A percentile compares a stretch with the other conserved stretches of the same genome.
Conservation (phyloP, 306 rosid species). For the Inga laurina region DNA sequence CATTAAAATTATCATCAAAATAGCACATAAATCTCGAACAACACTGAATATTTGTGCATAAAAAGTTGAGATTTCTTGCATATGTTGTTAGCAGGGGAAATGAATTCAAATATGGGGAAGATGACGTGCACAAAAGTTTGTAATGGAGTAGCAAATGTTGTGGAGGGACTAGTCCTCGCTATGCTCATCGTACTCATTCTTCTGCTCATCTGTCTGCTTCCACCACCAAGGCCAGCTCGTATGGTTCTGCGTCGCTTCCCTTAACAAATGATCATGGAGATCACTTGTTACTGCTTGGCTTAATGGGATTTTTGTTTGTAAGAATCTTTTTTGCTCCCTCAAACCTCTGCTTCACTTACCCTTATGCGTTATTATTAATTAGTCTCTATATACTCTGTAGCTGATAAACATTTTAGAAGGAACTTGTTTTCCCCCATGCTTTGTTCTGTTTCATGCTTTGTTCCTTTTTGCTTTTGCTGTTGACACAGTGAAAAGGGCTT, state of each 20-base stretch:
- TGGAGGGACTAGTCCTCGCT: not conserved
- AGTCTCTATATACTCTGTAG: not conserved
- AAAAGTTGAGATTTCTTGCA: not conserved
- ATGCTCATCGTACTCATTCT: not conserved
- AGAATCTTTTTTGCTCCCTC: not conserved
- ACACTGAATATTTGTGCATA: not conserved
- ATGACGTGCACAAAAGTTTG: not conserved
- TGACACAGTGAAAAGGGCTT: not conserved
- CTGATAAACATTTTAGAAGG: not conserved
- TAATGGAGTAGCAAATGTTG: not conserved
- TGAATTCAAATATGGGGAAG: constrained; percentile 14
- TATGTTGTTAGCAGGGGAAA: not conserved
- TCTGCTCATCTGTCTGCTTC: constrained; percentile 17
- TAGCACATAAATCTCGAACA: not conserved
- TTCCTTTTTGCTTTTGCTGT: not conserved
- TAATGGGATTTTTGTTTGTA: not conserved
- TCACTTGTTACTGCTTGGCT: not conserved
- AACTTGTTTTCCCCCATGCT: not conserved
- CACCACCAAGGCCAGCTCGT: constrained; percentile 33
- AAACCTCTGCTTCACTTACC: not conserved
- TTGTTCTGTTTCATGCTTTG: not conserved
- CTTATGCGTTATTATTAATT: not conserved
- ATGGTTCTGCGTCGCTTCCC: constrained; percentile 34
- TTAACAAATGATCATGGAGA: not conserved
- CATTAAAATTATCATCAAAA: not conserved